Conservation (phyloP, 768 basidiomycete species). For the Boletus rubescentipes region DNA sequence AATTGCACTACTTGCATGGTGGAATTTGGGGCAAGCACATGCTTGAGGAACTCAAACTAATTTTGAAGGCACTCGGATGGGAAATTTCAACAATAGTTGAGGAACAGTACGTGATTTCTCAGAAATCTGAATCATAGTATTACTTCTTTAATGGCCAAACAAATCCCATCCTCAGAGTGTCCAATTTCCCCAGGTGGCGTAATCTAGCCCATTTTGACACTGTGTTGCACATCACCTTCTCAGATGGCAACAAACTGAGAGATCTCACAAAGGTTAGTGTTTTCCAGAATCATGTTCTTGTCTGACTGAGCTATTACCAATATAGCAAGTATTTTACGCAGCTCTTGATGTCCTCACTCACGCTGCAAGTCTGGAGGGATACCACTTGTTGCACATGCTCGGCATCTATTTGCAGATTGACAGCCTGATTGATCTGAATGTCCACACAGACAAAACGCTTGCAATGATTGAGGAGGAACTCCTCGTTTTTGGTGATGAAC, state of each 20-base stretch:
- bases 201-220: conserved; percentile 1
- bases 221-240: neutral
- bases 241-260: conserved; percentile 1
- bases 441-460: conserved; percentile 26
- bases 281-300: neutral
- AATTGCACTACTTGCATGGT: neutral
- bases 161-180: neutral
- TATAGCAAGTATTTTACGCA: neutral
- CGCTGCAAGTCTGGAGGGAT: conserved; percentile 14
- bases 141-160: neutral
- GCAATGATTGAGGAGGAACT: neutral
- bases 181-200: neutral
- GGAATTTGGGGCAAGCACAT: neutral
- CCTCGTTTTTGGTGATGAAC: neutral
- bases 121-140: neutral
- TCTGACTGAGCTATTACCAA: neutral
- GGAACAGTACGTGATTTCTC: neutral
- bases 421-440: conserved; percentile 27
- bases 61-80: neutral
- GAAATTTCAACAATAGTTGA: neutral
- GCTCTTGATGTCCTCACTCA: neutral
- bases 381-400: conserved; percentile 28
- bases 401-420: conserved; percentile 33
- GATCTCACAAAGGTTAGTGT: conserved; percentile 1
- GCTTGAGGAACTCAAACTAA: neutral